Conservation (phyloP, 192 early-diverging fungal species). For the Linnemannia schmuckeri region DNA sequence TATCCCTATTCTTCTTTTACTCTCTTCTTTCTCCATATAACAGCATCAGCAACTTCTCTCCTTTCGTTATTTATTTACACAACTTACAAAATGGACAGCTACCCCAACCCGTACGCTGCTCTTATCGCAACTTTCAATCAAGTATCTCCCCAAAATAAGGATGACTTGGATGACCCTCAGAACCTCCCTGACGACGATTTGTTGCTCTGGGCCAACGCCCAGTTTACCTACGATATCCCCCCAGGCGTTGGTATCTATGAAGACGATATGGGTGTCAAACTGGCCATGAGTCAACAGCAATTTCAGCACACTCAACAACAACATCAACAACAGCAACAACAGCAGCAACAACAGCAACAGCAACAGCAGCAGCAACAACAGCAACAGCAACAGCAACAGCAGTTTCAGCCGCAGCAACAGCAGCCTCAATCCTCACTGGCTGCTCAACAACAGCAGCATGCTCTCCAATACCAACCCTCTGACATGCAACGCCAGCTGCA, state of each 20-base stretch:
- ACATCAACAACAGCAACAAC: constrained; percentile 22
- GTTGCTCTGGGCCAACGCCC: constrained; percentile 49
- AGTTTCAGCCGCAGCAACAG: constrained; percentile 19
- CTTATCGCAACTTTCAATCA: constrained; percentile 53
- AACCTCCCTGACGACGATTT: constrained; percentile 47
- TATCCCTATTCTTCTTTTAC: no score
- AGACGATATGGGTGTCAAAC: constrained; percentile 46
- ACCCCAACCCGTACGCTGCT: constrained; percentile 46
- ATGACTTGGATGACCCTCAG: constrained; percentile 44
- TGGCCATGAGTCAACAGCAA: constrained; percentile 47
- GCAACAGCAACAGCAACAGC: constrained; percentile 32
- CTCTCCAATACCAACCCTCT: constrained; percentile 27
- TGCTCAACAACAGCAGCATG: constrained; percentile 21
- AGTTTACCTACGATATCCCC: constrained; percentile 52
- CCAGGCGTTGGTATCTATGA: constrained; percentile 51
- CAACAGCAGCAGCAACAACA: constrained; percentile 14
- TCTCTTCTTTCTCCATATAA: neutral
- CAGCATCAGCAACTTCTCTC: neutral
- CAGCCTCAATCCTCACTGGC: constrained; percentile 20
- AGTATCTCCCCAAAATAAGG: constrained; percentile 38
- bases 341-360: constrained; percentile 15
- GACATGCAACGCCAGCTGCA: constrained; percentile 43
- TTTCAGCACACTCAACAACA: constrained; percentile 39
- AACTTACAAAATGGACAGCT: constrained; percentile 34
- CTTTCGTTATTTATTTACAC: neutral